phyloP scores from a whole-genome alignment of 371 early-diverging fungal species.

The Mortierella sp. region DNA sequence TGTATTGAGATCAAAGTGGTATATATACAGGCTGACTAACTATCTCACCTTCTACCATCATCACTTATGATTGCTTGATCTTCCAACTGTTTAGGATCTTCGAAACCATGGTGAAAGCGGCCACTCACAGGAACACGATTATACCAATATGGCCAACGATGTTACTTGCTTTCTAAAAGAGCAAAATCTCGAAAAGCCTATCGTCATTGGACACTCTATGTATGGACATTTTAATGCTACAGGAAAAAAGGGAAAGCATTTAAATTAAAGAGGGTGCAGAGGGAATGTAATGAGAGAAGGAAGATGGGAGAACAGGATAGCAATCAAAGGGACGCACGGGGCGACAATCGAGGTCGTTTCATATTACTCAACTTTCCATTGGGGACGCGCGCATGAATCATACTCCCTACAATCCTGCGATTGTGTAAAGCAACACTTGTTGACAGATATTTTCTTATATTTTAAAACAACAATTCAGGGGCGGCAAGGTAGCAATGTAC shows the following conservation, averaged over 20 bases:
- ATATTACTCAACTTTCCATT: no score
- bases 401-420: no score
- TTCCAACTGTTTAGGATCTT: conserved; percentile 71
- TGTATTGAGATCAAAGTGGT: not conserved
- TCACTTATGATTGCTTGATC: not conserved
- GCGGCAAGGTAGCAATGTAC: conserved; percentile 93
- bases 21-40: not conserved
- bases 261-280: not conserved
- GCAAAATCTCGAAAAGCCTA: conserved; percentile 64
- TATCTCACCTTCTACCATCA: not conserved
- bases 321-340: no score
- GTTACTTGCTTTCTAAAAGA: conserved; percentile 72
- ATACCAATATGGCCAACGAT: conserved; percentile 85
- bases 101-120: conserved; percentile 96
- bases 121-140: conserved; percentile 77
- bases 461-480: conserved; percentile 67
- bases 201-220: conserved; percentile 94
- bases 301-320: not conserved
- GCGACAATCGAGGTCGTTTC: no score
- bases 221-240: conserved; percentile 33
- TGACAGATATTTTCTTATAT: not conserved
- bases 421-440: not conserved
- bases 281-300: not conserved
- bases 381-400: not conserved
- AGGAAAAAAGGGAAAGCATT: not conserved